Percentiles rank a stretch among this genome's conserved stretches.
phyloP scores from a whole-genome alignment of 371 early-diverging fungal genomes.

The Globomyces sp. region DNA sequence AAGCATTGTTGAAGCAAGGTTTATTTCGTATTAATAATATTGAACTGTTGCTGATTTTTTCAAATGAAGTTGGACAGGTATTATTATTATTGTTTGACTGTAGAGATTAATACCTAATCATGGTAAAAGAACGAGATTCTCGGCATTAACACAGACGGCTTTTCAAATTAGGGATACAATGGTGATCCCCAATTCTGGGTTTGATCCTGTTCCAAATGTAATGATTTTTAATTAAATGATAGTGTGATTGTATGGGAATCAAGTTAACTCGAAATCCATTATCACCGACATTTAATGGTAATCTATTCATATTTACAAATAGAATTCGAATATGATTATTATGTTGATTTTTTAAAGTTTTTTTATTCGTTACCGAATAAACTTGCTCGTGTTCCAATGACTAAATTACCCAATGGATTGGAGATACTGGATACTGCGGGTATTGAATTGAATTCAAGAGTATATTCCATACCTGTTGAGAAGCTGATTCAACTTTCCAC shows the following conservation, averaged over 20 bases:
- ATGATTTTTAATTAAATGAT: background rate
- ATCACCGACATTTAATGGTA: conserved; percentile 5
- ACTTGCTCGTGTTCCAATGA: background rate
- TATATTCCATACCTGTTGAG: too few species aligned
- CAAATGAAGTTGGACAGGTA: conserved; percentile 5
- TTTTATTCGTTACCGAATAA: conserved; percentile 9
- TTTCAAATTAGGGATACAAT: background rate
- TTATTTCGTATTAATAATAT: background rate
- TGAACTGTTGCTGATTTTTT: conserved; percentile 1
- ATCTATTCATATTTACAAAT: background rate
- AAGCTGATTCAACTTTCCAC: too few species aligned
- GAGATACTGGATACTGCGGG: too few species aligned
- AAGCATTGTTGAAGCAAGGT: background rate
- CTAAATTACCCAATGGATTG: too few species aligned
- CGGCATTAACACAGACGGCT: background rate
- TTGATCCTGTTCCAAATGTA: conserved; percentile 1
- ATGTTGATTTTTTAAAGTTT: background rate
- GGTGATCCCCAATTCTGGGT: background rate
- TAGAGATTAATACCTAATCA: background rate
- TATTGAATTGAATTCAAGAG: too few species aligned
- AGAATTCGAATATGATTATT: conserved; percentile 3
- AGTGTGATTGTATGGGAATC: background rate
- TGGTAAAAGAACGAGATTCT: background rate
- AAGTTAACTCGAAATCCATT: background rate
- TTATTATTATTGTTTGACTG: background rate